phyloP scores from a whole-genome alignment of 177 flowering plant genomes.

The Vitis hybrid region DNA sequence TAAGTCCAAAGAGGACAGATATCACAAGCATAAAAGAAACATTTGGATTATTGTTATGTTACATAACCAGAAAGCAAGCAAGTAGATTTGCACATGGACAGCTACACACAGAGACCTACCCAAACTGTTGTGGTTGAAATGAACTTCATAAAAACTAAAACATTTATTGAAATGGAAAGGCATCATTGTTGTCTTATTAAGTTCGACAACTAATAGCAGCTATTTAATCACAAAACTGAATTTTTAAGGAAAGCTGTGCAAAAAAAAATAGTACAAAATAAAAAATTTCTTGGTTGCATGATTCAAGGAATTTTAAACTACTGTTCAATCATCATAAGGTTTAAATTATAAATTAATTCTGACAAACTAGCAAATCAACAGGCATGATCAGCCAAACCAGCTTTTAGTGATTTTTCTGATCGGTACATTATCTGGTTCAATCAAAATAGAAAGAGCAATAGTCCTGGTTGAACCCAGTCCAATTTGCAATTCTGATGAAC shows the following conservation, averaged over 20 bases:
- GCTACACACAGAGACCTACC: too few relatives aligned
- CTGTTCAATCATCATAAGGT: not conserved
- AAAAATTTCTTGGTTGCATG: too few relatives aligned
- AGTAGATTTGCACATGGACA: too few relatives aligned
- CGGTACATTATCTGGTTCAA: not conserved
- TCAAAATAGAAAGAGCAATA: not conserved
- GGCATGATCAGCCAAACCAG: not conserved
- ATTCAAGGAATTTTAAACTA: too few relatives aligned
- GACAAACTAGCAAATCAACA: not conserved
- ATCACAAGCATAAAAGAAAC: not conserved
- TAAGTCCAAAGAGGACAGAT: not conserved
- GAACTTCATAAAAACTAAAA: too few relatives aligned
- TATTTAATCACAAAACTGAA: too few relatives aligned
- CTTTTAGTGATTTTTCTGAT: not conserved
- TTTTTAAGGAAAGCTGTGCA: too few relatives aligned
- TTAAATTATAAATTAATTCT: not conserved
- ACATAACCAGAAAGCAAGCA: not conserved
- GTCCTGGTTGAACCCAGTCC: not conserved
- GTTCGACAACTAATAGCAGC: too few relatives aligned
- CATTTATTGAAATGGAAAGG: too few relatives aligned
- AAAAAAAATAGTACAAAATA: too few relatives aligned
- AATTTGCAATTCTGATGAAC: not conserved
- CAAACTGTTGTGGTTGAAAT: too few relatives aligned
- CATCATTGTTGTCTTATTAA: too few relatives aligned
- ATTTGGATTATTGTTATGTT: not conserved